Base-by-base conservation (phyloP, 495 filamentous ascomycete genomes). In the Rostrohypoxylon terebratum region DNA sequence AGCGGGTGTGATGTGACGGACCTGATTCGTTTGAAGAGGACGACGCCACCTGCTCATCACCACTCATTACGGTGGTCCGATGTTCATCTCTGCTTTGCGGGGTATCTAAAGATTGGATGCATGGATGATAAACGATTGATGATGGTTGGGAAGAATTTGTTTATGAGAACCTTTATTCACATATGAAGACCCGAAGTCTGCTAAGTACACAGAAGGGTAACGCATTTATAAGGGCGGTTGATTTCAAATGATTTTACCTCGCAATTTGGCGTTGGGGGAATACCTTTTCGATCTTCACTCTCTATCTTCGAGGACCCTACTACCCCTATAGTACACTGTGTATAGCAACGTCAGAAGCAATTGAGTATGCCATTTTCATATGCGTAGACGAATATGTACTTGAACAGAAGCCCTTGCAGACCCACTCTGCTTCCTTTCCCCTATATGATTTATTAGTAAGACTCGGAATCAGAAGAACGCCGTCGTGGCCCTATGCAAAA, bases 251-350 rank as follows among this genome's bases (percentile, higher is more conserved):
- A 59, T 68, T 42, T 59, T 58, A 48, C 31, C n/a, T 70, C 21
- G 34, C 20, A 23, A 59, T 25, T 1, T 60, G 59, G 68, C 33
- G 59, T 51, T 61, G 16, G 36, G 36, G 50, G 59, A 34, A 18
- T 67, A 25, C 34, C 20, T 20, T 38, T 3, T 10, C 21, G 61
- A 47, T 34, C 23, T 45, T 66, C 54, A 59, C 25, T 33, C 45
- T 75, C 21, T 62, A 18, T 47, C 18, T 55, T 25, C 53, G 28
- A 28, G 47, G 44, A 18, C 20, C 16, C 31, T 47, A 10, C 8
- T 55, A 33, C 66, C 51, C 50, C 59, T 66, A 61, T 71, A n/a
- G 10, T 62, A 71, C 55, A 60, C 61, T 66, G 51, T 50, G 16
- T 55, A 66, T 59, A 54, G 16, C 48, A 58, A 59, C 51, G 54